Evolutionary conservation across 495 filamentous ascomycete genomes (phyloP).

Genomic region (Glutinoglossum americanum): DNA sequence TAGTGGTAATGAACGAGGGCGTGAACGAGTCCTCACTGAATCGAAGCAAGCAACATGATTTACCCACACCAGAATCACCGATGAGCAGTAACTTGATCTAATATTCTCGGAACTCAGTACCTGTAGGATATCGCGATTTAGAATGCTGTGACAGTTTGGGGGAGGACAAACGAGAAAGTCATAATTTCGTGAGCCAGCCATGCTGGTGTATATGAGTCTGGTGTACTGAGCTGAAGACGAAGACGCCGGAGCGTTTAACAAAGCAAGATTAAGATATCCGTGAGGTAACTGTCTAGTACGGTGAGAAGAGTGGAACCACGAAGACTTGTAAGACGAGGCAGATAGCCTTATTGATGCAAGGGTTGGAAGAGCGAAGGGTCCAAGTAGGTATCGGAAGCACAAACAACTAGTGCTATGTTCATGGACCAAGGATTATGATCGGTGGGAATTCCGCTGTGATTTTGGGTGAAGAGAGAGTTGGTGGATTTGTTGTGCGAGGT

Average conservation of each 20-base stretch:
- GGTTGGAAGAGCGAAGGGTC: background rate
- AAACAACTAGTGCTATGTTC: background rate
- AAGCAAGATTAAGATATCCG: background rate
- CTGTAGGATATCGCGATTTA: background rate
- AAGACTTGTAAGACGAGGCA: background rate
- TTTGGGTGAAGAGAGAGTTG: background rate
- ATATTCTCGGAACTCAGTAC: background rate
- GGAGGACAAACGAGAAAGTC: constrained; percentile 67
- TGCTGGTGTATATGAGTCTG: constrained; percentile 21
- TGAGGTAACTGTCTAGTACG: background rate
- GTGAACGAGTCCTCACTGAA: constrained; percentile 99
- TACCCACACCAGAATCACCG: constrained; percentile 93
- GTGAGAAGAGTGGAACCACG: background rate
- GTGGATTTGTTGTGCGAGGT: background rate
- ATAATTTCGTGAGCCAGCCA: constrained; percentile 95
- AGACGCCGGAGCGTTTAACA: background rate
- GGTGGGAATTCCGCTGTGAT: background rate
- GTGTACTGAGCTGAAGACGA: background rate
- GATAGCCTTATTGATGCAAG: background rate
- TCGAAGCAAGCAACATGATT: constrained; percentile 93
- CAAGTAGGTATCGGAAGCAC: background rate
- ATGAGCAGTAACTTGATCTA: constrained; percentile 98
- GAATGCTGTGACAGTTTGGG: background rate
- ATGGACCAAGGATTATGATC: background rate
- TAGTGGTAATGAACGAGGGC: constrained; percentile 96